Evolutionary conservation across 495 filamentous ascomycete species (phyloP), one percentile per base, ranked within the genome.

Genomic region (Tricharina praecox): DNA sequence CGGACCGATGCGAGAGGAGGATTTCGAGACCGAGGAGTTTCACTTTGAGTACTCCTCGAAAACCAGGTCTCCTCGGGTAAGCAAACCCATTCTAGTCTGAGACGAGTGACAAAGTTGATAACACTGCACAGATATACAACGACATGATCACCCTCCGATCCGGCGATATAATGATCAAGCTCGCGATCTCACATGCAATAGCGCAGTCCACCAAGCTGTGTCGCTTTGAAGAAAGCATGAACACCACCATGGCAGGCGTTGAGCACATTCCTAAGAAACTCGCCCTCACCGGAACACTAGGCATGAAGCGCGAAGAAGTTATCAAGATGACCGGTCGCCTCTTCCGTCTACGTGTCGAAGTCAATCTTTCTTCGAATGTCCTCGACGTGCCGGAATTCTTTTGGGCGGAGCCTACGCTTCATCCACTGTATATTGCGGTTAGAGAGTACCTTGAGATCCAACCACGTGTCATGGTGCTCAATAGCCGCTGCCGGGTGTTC

Each of bases 301-400:
- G 93, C 33, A 85, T 99, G 84, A 82, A 79, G 50, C 69, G 92
- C 23, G 79, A 82, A 37, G 88, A 96, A 54, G 85, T 99, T 9
- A 82, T 96, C 42, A 80, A 78, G 52, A 93, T 99, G 40, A 67
- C 94, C 13, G 90, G 92, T 0, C 67, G 81, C 23, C 67, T 99
- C 26, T 99, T 95, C 66, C 92, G 86, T 56, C 85, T 82, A 55
- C 74, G 90, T 4, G 90, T 99, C 1, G 88, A 99, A 52, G 93
- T 99, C 32, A 99, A 99, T 67, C 74, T 99, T 9, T 95, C 90
- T 46, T 93, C 85, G 11, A 99, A 96, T 55, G 85, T 95, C 61
- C 81, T 99, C 50, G 88, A 95, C 62, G 85, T 93, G 2, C 92
- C 90, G 35, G 93, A 90, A 62, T 96, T 99, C 70, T 96, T 99